A percentile compares a stretch with the other conserved stretches of the same genome.
These are phyloP conservation scores for Russula brevipes DNA, from an alignment of 768 basidiomycete genomes.

Conservation along the genomic window DNA sequence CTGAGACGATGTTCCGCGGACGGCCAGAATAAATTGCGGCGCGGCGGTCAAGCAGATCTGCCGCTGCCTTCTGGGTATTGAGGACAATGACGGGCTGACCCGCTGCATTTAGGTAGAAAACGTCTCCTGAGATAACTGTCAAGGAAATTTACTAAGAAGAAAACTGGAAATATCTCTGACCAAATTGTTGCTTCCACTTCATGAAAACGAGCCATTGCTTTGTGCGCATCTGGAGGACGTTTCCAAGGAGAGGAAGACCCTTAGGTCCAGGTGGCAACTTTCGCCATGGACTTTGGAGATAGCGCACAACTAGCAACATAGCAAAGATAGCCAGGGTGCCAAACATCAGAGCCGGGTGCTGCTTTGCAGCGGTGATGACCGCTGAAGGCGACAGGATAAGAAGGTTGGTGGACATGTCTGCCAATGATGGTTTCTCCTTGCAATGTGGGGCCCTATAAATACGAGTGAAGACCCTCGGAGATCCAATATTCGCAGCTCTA, in stretches of 20 bases:
- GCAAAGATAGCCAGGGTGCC: no score
- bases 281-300: no score
- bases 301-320: no score
- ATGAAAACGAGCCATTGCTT: conserved; percentile 17
- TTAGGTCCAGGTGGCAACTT: conserved; percentile 12
- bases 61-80: conserved; percentile 26
- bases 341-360: no score
- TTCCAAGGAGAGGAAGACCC: conserved; percentile 17
- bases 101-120: conserved; percentile 19
- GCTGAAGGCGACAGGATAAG: no score
- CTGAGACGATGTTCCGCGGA: conserved; percentile 15
- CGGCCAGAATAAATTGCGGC: conserved; percentile 18
- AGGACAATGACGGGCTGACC: conserved; percentile 26
- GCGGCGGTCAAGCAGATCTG: conserved; percentile 26
- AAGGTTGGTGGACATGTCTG: no score
- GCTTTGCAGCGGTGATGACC: no score
- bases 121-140: conserved; percentile 12
- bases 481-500: no score
- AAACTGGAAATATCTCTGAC: not conserved
- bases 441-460: no score
- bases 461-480: no score
- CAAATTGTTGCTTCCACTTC: conserved; percentile 13
- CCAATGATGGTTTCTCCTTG: no score
- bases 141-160: not conserved
- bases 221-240: conserved; percentile 4